Evolutionary conservation across 495 filamentous ascomycete species (phyloP), one percentile per base, ranked within the genome.

Genomic region (Penicillium pancosmium): DNA sequence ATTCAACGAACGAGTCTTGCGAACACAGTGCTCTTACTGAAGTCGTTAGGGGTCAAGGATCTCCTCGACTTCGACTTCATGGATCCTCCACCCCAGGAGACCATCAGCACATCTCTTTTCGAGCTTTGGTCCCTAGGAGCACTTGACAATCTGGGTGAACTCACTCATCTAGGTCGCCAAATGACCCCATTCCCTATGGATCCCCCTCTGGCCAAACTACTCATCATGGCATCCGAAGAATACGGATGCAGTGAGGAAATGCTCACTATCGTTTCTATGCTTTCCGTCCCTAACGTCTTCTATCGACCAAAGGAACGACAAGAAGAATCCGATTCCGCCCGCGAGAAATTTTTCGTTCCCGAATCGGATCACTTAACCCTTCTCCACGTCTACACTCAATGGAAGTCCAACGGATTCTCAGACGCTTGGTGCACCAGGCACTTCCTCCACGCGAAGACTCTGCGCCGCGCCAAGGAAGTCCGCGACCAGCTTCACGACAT

Each of bases 131-230:
- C 95, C 0, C 80, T 99, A 11, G 95, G 95, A 3, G 95, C 95
- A 2, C 73, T 99, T 21, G 89, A 95, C 64, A 96, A 97, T 68
- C 82, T 99, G 7, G 95, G 95, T 31, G 92, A 97, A 55, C 81
- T 99, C 19, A 99, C 95, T 0, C 77, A 83, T 2, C 80, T 98
- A 1, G 95, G 95, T 38, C 85, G 84, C 18, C 92, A 87, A 67
- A 99, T 99, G 95, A 97, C 93, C 1, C 88, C 91, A 5, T 99
- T 98, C 66, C 95, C 95, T 12, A 98, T 96, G 91, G 93, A 97
- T 60, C 93, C 93, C 1, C 89, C 92, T 13, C 82, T 99, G 0
- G 91, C 91, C 34, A 99, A 99, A 69, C 86, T 99, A 13, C 81
- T 98, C 44, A 97, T 99, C 66, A 96, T 87, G 43, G 86, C 88